Conservation (phyloP, 116 monocot species). For the Zostera marina region DNA sequence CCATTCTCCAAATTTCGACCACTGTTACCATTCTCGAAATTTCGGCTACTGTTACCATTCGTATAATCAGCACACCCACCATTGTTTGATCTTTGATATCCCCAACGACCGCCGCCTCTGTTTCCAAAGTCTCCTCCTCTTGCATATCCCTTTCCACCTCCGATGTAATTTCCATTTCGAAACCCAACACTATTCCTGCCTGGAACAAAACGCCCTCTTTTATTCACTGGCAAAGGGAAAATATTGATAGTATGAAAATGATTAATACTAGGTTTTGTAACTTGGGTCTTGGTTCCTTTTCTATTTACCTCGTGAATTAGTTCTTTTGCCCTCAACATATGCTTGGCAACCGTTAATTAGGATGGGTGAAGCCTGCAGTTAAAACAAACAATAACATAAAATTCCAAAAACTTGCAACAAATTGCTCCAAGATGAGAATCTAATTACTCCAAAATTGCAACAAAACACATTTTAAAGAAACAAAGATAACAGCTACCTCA, state of each 20-base stretch:
- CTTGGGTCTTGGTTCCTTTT: too few species aligned
- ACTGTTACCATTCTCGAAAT: too few species aligned
- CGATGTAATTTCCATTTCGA: slow-evolving; percentile 28
- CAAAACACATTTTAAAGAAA: neutral
- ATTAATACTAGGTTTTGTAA: too few species aligned
- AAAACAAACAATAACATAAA: neutral
- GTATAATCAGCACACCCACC: neutral
- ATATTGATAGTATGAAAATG: neutral
- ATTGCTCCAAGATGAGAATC: neutral
- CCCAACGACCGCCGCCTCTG: slow-evolving; percentile 29
- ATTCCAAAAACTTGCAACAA: neutral
- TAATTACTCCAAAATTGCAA: neutral
- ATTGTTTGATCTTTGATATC: slow-evolving; percentile 38
- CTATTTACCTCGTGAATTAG: slow-evolving; percentile 51
- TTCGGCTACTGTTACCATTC: too few species aligned
- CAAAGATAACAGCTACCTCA: slow-evolving; percentile 29
- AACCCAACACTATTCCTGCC: slow-evolving; percentile 44
- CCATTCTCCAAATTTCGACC: too few species aligned
- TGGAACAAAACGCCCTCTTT: slow-evolving; percentile 33
- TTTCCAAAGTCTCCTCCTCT: slow-evolving; percentile 40
- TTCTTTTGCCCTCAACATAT: slow-evolving; percentile 58
- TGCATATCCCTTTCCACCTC: slow-evolving; percentile 33
- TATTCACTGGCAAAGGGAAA: slow-evolving; percentile 16
- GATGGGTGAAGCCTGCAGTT: slow-evolving; percentile 42
- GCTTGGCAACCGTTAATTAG: slow-evolving; percentile 40